Base-by-base conservation (phyloP, 148 eudicot species). In the Vaccinium vitisidaea region DNA sequence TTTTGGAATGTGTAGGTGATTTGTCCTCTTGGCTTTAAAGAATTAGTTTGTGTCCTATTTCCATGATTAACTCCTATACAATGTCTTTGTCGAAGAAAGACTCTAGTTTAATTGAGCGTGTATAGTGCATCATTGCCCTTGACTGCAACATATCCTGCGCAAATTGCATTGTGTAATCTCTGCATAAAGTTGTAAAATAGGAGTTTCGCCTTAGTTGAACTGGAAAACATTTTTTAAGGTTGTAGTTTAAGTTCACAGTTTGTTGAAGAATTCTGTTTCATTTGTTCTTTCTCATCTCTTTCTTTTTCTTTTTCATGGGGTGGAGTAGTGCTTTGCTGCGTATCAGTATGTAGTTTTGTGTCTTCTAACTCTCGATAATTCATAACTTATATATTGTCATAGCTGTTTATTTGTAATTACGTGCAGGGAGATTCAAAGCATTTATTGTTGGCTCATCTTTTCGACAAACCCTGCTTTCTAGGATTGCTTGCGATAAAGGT, bases 391-490 rank as follows among this genome's bases (percentile, higher is more conserved):
- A 13, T 27, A 4, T 36, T 27, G 13, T 76, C n/a, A 21, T 25
- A 7, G 39, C 71, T 39, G 46, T 84, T 69, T 84, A 6, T 69
- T 30, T 53, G 58, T 75, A 50, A 10, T 50, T 21, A 8, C 81
- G 8, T 88, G 81, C 90, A 97, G 99, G 92, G 91, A 83, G 91
- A 97, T 87, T 83, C 88, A 85, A 95, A 91, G 86, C 98, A 97
- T 88, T 86, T 97, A 80, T 8, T 89, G 85, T 86, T 97, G 90
- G 99, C 96, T 85, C 98, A 95, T 87, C 98, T 97, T 39, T 97
- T 97, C 79, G 99, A 97, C 85, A 97, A 97, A 84, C 99, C 99
- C 14, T 97, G 99, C 90, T 95, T 97, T 88, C 89, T 96, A 82
- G 98, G 95, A 83, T 5, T 92, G 84, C 93, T 96, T 77, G 98